Conservation (phyloP, 2,329 filamentous ascomycete species). For the Pleomassaria siparia region DNA sequence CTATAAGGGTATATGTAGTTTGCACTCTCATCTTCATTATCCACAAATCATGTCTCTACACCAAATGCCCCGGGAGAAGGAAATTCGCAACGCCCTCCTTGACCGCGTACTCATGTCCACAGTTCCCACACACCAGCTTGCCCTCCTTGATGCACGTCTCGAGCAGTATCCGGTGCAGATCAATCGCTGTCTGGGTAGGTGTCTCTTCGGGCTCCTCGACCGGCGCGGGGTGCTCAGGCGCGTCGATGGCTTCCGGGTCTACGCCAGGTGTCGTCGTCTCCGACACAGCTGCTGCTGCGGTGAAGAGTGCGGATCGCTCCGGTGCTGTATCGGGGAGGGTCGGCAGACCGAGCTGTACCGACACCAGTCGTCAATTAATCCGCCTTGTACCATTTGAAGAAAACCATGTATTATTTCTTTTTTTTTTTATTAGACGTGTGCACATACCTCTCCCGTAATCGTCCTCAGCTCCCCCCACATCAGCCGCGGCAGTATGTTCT, state of each 20-base stretch:
- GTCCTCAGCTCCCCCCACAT: constrained; percentile 82
- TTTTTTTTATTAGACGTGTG: background rate
- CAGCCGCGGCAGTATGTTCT: constrained; percentile 81
- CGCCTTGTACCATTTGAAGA: too few relatives aligned
- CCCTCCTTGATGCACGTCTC: constrained; percentile 90
- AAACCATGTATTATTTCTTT: too few relatives aligned
- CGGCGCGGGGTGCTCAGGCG: constrained; percentile 47
- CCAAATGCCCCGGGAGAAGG: constrained; percentile 87
- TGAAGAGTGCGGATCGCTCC: background rate
- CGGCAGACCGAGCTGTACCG: constrained; percentile 74
- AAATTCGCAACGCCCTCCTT: constrained; percentile 98
- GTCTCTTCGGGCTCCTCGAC: constrained; percentile 45
- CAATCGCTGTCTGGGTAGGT: constrained; percentile 67
- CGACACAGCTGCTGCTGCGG: background rate
- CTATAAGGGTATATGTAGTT: background rate
- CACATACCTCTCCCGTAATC: constrained; percentile 71
- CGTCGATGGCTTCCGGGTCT: constrained; percentile 2
- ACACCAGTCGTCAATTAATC: too few relatives aligned
- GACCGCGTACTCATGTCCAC: constrained; percentile 89
- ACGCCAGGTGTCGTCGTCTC: background rate
- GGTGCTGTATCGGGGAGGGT: constrained; percentile 57
- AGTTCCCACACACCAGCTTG: constrained; percentile 85
- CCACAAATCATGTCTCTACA: constrained; percentile 43
- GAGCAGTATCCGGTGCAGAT: constrained; percentile 78
- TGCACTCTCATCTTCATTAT: background rate